A percentile compares a stretch with the other conserved stretches of the same genome.
Conservation (phyloP, 2,329 filamentous ascomycete genomes). For the Fusarium buharicum region DNA sequence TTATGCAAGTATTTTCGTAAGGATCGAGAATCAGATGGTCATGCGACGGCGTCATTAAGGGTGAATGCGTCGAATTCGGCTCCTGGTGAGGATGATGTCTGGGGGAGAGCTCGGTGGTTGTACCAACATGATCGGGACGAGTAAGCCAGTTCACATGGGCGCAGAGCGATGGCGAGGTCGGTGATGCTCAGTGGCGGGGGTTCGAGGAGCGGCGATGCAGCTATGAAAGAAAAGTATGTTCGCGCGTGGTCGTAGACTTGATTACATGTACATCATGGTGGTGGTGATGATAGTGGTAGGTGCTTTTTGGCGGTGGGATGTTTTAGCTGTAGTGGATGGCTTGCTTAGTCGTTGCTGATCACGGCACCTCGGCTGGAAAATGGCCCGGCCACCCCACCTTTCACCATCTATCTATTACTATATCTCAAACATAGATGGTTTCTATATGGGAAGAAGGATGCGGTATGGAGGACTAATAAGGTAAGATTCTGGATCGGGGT, state of each 20-base stretch:
- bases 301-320: conserved; percentile 38
- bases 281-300: conserved; percentile 9
- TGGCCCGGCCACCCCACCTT: conserved; percentile 35
- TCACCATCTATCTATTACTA: background rate
- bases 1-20: conserved; percentile 19
- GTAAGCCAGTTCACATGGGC: conserved; percentile 49
- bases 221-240: conserved; percentile 2
- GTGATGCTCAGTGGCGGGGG: background rate
- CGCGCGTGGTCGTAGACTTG: background rate
- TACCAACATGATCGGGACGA: conserved; percentile 56
- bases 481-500: no score
- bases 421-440: background rate
- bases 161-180: conserved; percentile 34
- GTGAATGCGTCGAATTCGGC: conserved; percentile 47
- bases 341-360: conserved; percentile 30
- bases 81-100: conserved; percentile 52
- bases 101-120: conserved; percentile 50
- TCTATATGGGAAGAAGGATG: background rate
- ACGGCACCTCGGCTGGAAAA: conserved; percentile 39
- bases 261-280: conserved; percentile 26
- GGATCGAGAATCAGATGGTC: conserved; percentile 22
- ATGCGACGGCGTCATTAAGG: conserved; percentile 58
- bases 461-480: no score
- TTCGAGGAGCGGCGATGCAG: conserved; percentile 3
- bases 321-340: conserved; percentile 24